Base-by-base conservation (phyloP, 495 filamentous ascomycete species). In the Pseudoneurospora amorphoporcata region DNA sequence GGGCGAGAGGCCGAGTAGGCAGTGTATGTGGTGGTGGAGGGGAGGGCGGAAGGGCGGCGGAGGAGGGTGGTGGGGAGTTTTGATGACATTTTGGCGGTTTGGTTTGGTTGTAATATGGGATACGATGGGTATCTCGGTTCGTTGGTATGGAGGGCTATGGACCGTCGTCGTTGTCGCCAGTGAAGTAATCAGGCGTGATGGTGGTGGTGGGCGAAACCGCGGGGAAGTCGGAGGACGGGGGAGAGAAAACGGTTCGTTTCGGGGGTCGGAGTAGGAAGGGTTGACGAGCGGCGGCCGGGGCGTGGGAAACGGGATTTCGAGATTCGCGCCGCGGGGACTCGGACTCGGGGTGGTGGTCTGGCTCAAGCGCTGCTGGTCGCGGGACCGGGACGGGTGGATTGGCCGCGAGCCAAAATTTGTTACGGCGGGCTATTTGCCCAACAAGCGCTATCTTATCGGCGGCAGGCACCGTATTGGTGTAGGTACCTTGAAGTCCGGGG, bases 51-150 rank as follows among this genome's bases (percentile, higher is more conserved):
- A 10, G 74, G 75, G 19, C 75, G 74, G 68, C 73, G 75, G 43
- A 81, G 76, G 74, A 76, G 23, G 69, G 75, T 68, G 10, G 75
- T 43, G 40, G 80, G 75, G 76, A 81, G 75, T 68, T 77, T 80
- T 38, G 79, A 75, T 79, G 80, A 80, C 17, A 40, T 77, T 73
- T 17, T 61, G 61, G 71, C 70, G 53, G 71, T 45, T 43, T 47
- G 68, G 9, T 69, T 70, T 9, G 3, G 4, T 53, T 3, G 2
- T 61, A 32, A 35, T 65, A 65, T 35, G 19, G 45, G 47, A 65
- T 65, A 19, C 35, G 47, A 65, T 65, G 29, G 32, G 29, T 65
- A 17, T 65, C 53, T 65, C 53, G 53, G 29, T 65, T 16, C 4
- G 17, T 65, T 16, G 53, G 6, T 14, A 32, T 4, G 14, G 29